Conservation (phyloP, 108 stramenopile species). For the Nitzschia sp. region DNA sequence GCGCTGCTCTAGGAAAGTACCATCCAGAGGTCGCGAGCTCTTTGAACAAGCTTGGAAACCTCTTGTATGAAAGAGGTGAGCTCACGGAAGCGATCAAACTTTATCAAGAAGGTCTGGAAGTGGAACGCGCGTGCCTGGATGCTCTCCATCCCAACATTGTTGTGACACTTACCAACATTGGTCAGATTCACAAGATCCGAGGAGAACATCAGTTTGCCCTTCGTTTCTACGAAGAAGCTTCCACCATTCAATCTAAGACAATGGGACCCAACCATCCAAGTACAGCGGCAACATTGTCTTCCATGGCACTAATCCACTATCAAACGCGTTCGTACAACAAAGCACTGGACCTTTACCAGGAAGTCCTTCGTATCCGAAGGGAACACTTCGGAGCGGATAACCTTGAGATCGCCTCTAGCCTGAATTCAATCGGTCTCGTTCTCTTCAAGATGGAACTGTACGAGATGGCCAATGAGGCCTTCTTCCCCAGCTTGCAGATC, state of each 20-base stretch:
- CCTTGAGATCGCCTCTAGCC: conserved; percentile 56
- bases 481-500: conserved; percentile 57
- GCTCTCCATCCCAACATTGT: conserved; percentile 51
- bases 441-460: conserved; percentile 60
- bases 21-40: conserved; percentile 62
- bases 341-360: conserved; percentile 59
- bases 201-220: conserved; percentile 38
- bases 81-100: conserved; percentile 46
- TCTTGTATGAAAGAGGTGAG: conserved; percentile 57
- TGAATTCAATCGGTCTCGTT: conserved; percentile 63
- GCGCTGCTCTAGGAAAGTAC: conserved; percentile 46
- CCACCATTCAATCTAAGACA: conserved; percentile 35
- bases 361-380: conserved; percentile 59
- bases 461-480: conserved; percentile 57
- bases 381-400: conserved; percentile 39
- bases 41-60: conserved; percentile 68
- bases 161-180: conserved; percentile 74
- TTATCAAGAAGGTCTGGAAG: conserved; percentile 59
- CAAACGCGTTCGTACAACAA: conserved; percentile 43
- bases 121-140: conserved; percentile 55
- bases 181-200: conserved; percentile 55
- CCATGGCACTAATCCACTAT: conserved; percentile 58
- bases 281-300: conserved; percentile 47
- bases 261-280: conserved; percentile 35
- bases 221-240: conserved; percentile 47